phyloP scores from a whole-genome alignment of 1,139 yeast genomes.

The Pneumocystis murina region DNA sequence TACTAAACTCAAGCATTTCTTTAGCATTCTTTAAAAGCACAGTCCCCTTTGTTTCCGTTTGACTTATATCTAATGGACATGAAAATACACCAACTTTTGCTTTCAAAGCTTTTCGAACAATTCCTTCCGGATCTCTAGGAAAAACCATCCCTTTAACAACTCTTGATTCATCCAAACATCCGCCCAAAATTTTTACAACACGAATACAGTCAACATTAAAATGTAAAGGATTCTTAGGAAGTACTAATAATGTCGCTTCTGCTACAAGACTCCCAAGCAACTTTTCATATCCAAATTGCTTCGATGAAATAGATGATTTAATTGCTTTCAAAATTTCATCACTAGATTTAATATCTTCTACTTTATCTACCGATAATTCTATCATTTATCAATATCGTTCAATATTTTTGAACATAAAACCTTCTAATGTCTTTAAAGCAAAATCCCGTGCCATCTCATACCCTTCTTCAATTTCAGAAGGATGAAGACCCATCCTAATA shows the following conservation, averaged over 20 bases:
- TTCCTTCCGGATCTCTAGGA: constrained; percentile 92
- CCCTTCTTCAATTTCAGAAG: constrained; percentile 82
- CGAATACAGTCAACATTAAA: constrained; percentile 88
- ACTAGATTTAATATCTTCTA: constrained; percentile 42
- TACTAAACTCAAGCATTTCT: constrained; percentile 90
- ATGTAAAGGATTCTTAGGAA: constrained; percentile 47
- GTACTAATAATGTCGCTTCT: constrained; percentile 66
- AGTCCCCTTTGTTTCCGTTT: constrained; percentile 95
- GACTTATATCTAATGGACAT: constrained; percentile 84
- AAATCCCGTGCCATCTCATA: constrained; percentile 67
- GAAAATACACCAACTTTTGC: constrained; percentile 87
- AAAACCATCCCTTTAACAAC: constrained; percentile 97
- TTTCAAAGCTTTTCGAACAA: constrained; percentile 48
- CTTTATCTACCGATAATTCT: constrained; percentile 45
- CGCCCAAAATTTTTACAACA: constrained; percentile 93
- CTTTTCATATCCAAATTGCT: constrained; percentile 82
- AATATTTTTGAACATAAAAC: constrained; percentile 1
- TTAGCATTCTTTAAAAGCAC: constrained; percentile 87
- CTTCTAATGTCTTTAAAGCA: constrained; percentile 49
- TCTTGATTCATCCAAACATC: constrained; percentile 54
- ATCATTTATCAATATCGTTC: neutral
- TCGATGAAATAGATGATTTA: constrained; percentile 79
- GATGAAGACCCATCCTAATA: constrained; percentile 70
- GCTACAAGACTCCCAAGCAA: constrained; percentile 63
- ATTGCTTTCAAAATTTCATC: constrained; percentile 58